Evolutionary conservation across 176 grass and related monocot species (phyloP), one percentile per base, ranked within the genome.

Genomic region (Microstegium vimineum): DNA sequence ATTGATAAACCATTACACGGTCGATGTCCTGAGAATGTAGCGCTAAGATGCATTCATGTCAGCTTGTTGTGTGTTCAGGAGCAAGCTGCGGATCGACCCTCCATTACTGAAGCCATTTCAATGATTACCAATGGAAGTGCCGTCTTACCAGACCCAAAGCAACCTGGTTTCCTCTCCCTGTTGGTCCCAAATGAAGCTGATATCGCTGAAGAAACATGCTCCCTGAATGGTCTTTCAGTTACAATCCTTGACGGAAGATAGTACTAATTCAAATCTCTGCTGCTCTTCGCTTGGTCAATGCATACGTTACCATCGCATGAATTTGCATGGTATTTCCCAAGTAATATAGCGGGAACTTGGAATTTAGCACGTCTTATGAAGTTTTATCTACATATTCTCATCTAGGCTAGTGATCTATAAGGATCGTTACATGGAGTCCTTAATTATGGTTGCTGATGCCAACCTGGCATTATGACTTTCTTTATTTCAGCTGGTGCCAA

Each of bases 21-120:
- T 9, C 25, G 46, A 52, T 90, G 32, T 36, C 68, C 88, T 52
- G 61, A 81, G 41, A 27, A 82, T 59, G 51, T 79, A 64, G 77
- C 71, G 1, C 22, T 82, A 56, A 83, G 80, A 76, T 86, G 86
- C 71, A 62, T 89, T 47, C 86, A 86, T 72, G 62, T 83, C 13
- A n/a, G 86, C 10, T 61, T 83, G 54, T 12, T 89, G 69, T 89
- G 83, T 4, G 86, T 92, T 77, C 86, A 92, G 40, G 90, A 92
- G 52, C 78, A 66, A 13, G 86, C 86, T 26, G 33, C 6, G 3
- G 90, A 92, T 75, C 61, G 83, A 5, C 79, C 90, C 61, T 80
- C 62, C 23, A 80, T 83, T 68, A 54, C 18, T 3, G 78, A 89
- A 38, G 79, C 84, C 52, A 22, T 92, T 64, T 70, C 61, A 17